A percentile compares a stretch with the other conserved stretches of the same genome.
Conservation (phyloP, 352 stramenopile genomes). For the Phytophthora sp. region DNA sequence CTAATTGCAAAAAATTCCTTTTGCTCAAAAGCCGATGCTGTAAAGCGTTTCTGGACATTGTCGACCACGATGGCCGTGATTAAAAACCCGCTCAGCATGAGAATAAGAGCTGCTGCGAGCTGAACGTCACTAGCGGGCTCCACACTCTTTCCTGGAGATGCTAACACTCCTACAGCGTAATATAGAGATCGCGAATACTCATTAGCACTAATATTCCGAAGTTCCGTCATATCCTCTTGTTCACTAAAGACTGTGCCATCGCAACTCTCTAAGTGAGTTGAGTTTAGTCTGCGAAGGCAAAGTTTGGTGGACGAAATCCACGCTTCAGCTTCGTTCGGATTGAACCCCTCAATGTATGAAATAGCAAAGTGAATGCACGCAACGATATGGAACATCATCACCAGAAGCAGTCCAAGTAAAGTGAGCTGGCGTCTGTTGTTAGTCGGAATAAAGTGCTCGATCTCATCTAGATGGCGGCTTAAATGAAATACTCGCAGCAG, state of each 20-base stretch:
- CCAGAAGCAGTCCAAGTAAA: conserved; percentile 39
- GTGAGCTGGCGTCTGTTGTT: conserved; percentile 50
- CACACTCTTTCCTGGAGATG: conserved; percentile 42
- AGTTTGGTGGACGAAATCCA: conserved; percentile 38
- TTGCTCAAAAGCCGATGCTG: conserved; percentile 52
- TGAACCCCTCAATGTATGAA: conserved; percentile 41
- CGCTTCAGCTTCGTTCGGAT: conserved; percentile 10
- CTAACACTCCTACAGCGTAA: conserved; percentile 45
- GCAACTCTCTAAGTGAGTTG: conserved; percentile 13
- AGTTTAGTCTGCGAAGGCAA: conserved; percentile 21
- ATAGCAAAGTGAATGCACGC: conserved; percentile 48
- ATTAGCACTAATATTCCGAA: conserved; percentile 7
- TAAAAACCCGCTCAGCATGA: conserved; percentile 49
- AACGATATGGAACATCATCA: conserved; percentile 58
- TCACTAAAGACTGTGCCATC: conserved; percentile 1
- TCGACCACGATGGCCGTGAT: conserved; percentile 51
- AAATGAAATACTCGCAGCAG: conserved; percentile 38
- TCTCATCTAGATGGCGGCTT: conserved; percentile 32
- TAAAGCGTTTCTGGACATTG: conserved; percentile 59
- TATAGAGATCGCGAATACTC: conserved; percentile 50
- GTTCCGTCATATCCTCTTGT: conserved; percentile 7
- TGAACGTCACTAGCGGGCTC: conserved; percentile 46
- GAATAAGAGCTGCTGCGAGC: conserved; percentile 34
- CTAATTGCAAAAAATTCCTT: conserved; percentile 58
- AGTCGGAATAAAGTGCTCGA: conserved; percentile 50